Evolutionary conservation across 2,329 filamentous ascomycete genomes (phyloP).

Genomic region (Akanthomyces uredinophilus): DNA sequence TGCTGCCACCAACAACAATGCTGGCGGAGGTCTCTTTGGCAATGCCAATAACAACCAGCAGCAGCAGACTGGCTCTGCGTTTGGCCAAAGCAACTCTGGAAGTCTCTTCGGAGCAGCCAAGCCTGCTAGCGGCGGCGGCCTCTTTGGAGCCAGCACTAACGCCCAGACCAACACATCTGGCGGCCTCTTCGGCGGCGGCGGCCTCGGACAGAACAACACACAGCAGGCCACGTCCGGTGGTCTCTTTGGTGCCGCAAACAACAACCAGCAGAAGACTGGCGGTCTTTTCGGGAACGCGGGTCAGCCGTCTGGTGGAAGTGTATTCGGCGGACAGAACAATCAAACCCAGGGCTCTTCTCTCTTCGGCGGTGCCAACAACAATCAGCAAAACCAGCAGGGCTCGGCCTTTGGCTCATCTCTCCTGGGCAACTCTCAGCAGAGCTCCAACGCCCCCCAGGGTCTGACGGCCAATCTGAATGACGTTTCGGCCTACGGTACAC

Average conservation of each 20-base stretch:
- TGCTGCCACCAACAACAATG: constrained; percentile 26
- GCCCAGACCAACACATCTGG: constrained; percentile 31
- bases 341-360: constrained; percentile 40
- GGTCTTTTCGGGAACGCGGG: constrained; percentile 49
- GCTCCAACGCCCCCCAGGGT: constrained; percentile 51
- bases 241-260: constrained; percentile 43
- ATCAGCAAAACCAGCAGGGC: constrained; percentile 45
- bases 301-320: constrained; percentile 39
- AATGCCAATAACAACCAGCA: constrained; percentile 24
- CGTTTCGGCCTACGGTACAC: constrained; percentile 83
- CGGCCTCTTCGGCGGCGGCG: constrained; percentile 42
- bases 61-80: constrained; percentile 9
- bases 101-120: constrained; percentile 37
- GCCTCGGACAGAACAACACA: constrained; percentile 25
- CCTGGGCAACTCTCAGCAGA: constrained; percentile 50
- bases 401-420: constrained; percentile 47
- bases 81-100: constrained; percentile 22
- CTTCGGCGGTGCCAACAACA: constrained; percentile 42
- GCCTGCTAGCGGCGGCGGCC: constrained; percentile 31
- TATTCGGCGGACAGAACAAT: constrained; percentile 49
- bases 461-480: constrained; percentile 78
- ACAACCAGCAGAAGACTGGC: constrained; percentile 36
- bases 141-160: constrained; percentile 36
- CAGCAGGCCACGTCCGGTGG: constrained; percentile 37
- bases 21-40: constrained; percentile 33